A percentile compares a stretch with the other conserved stretches of the same genome.
Conservation (phyloP, 2,329 filamentous ascomycete genomes). For the Cercospora sojina region DNA sequence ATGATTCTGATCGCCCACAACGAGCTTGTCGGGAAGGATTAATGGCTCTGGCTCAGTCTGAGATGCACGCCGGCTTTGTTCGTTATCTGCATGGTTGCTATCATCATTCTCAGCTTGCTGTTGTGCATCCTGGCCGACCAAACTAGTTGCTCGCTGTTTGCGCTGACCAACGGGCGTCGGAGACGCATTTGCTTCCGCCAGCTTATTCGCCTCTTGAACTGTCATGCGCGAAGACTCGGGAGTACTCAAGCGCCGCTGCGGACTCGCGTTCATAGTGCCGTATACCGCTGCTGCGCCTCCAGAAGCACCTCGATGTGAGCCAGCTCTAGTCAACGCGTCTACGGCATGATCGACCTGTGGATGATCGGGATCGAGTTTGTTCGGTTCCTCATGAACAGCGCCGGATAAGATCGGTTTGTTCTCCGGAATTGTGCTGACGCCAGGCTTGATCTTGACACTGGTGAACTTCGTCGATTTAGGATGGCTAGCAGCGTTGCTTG, state of each 20-base stretch:
- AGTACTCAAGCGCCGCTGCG: slow-evolving; percentile 21
- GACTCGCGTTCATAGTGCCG: slow-evolving; percentile 40
- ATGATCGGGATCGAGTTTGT: slow-evolving; percentile 6
- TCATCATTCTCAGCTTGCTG: slow-evolving; percentile 1
- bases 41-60: neutral
- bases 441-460: slow-evolving; percentile 66
- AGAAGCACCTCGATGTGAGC: slow-evolving; percentile 51
- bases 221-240: slow-evolving; percentile 20
- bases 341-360: slow-evolving; percentile 17
- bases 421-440: slow-evolving; percentile 46
- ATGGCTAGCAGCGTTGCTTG: slow-evolving; percentile 61
- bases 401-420: slow-evolving; percentile 30
- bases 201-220: slow-evolving; percentile 28
- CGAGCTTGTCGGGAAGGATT: slow-evolving; percentile 16
- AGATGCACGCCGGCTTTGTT: neutral
- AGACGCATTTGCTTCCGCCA: slow-evolving; percentile 29
- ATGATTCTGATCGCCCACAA: slow-evolving; percentile 6
- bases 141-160: neutral
- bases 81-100: neutral
- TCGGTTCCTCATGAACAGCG: slow-evolving; percentile 7
- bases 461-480: slow-evolving; percentile 62
- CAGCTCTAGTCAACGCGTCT: slow-evolving; percentile 16
- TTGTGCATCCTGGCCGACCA: slow-evolving; percentile 9
- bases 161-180: neutral
- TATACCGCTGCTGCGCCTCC: slow-evolving; percentile 64